These are phyloP conservation scores for Ceratopteris richardii DNA, from an alignment of 75 land plant genomes.

Conservation along the genomic window DNA sequence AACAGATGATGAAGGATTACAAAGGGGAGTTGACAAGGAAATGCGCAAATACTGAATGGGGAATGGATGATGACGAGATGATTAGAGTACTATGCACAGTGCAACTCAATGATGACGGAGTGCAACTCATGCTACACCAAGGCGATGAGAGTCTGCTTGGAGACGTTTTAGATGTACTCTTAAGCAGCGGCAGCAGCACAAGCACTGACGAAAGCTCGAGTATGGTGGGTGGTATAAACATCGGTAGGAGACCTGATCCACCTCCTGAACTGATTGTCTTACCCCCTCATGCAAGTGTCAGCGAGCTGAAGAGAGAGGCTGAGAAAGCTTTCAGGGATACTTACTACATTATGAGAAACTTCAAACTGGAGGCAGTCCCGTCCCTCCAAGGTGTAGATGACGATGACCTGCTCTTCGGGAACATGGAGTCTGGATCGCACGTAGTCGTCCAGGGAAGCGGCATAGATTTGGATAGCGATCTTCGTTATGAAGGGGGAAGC, in stretches of 20 bases:
- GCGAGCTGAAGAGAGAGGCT: constrained; percentile 65
- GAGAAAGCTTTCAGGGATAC: constrained; percentile 50
- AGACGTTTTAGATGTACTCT: background rate
- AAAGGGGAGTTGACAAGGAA: constrained; percentile 12
- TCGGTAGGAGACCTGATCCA: constrained; percentile 22
- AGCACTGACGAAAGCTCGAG: too few species aligned
- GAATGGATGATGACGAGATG: constrained; percentile 37
- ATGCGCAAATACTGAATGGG: constrained; percentile 14
- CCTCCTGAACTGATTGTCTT: constrained; percentile 53
- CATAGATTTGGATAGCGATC: too few species aligned
- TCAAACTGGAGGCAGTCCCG: constrained; percentile 36
- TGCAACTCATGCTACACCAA: constrained; percentile 67
- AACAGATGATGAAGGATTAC: constrained; percentile 75
- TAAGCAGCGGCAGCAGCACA: too few species aligned
- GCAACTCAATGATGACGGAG: constrained; percentile 39
- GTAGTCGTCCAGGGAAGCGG: constrained; percentile 48
- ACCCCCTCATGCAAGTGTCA: constrained; percentile 45
- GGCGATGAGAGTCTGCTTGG: constrained; percentile 26
- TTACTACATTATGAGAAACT: constrained; percentile 39
- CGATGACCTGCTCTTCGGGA: constrained; percentile 32
- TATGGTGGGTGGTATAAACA: too few species aligned
- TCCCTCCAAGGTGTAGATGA: constrained; percentile 39
- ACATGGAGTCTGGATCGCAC: constrained; percentile 33
- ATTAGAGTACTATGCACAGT: constrained; percentile 41
- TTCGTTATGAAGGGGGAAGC: constrained; percentile 62